phyloP scores from a whole-genome alignment of 2,329 filamentous ascomycete species.

The Neofusicoccum ribis region DNA sequence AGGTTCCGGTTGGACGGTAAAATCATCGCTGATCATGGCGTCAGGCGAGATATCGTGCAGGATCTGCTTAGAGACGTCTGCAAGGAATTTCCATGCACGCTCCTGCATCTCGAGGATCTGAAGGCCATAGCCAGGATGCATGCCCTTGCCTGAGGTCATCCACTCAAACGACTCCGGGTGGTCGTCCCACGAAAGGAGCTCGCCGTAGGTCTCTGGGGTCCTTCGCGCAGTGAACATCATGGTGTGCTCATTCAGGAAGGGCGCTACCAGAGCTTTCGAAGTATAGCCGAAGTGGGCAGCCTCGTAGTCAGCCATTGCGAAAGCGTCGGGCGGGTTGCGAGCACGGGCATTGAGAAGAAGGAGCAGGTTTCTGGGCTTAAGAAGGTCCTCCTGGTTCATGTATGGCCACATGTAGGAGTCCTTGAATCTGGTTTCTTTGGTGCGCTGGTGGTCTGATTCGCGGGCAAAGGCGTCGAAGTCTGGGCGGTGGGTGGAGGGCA shows the following conservation, averaged over 20 bases:
- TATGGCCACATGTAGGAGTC: constrained; percentile 53
- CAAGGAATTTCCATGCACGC: constrained; percentile 50
- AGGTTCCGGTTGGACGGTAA: constrained; percentile 44
- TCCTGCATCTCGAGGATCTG: constrained; percentile 55
- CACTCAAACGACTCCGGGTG: constrained; percentile 41
- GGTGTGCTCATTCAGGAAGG: constrained; percentile 33
- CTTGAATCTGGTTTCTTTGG: not conserved
- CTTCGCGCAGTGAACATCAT: constrained; percentile 37
- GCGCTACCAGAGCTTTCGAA: constrained; percentile 25
- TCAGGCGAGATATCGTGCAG: constrained; percentile 52
- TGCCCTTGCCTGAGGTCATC: constrained; percentile 39
- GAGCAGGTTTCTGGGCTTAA: constrained; percentile 44
- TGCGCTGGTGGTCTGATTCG: constrained; percentile 21
- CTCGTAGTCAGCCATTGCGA: constrained; percentile 49
- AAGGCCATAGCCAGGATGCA: constrained; percentile 50
- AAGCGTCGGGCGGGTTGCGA: constrained; percentile 48
- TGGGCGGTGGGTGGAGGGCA: constrained; percentile 53
- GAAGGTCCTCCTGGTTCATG: constrained; percentile 60
- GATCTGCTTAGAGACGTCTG: constrained; percentile 49
- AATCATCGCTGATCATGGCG: constrained; percentile 29
- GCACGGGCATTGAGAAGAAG: constrained; percentile 57
- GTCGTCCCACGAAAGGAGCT: constrained; percentile 39
- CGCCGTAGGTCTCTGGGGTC: constrained; percentile 37
- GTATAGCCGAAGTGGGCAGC: constrained; percentile 33
- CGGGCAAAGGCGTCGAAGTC: constrained; percentile 46